Conservation (phyloP, 495 filamentous ascomycete genomes). For the Chaetomidium leptoderma region DNA sequence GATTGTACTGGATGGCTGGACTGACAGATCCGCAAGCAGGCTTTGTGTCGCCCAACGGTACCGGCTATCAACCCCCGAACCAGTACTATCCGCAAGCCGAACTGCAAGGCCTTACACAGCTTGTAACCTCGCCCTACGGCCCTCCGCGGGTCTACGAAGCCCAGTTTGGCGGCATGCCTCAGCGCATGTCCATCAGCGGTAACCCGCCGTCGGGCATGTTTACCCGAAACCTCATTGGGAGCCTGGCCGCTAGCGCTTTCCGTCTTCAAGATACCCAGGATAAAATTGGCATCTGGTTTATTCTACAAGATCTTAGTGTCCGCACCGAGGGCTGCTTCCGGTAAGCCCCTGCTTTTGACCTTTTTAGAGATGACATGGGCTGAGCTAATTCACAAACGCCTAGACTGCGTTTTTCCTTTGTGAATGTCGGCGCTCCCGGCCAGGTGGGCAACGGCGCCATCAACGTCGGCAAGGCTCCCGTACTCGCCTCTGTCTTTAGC, state of each 20-base stretch:
- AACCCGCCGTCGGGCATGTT: slow-evolving; percentile 76
- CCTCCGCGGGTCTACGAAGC: slow-evolving; percentile 28
- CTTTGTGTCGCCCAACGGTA: slow-evolving; percentile 26
- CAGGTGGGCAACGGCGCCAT: slow-evolving; percentile 37
- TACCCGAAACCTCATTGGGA: slow-evolving; percentile 92
- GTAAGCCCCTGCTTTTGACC: slow-evolving; percentile 44
- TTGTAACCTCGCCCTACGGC: slow-evolving; percentile 21
- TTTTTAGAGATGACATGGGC: neutral
- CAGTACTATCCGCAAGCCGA: slow-evolving; percentile 31
- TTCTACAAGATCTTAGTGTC: slow-evolving; percentile 92
- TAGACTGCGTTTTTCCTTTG: slow-evolving; percentile 60
- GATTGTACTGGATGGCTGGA: no score
- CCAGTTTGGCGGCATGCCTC: slow-evolving; percentile 19
- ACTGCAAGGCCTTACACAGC: slow-evolving; percentile 19
- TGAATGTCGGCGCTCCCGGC: slow-evolving; percentile 63
- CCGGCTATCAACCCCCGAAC: slow-evolving; percentile 27
- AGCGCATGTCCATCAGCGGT: slow-evolving; percentile 38
- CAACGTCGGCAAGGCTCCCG: slow-evolving; percentile 75
- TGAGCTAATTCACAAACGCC: neutral
- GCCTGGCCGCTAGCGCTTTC: slow-evolving; percentile 84
- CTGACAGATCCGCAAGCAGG: slow-evolving; percentile 2
- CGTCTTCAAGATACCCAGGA: slow-evolving; percentile 75
- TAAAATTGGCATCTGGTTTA: slow-evolving; percentile 93
- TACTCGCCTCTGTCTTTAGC: slow-evolving; percentile 83
- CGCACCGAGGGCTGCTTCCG: slow-evolving; percentile 87